Evolutionary conservation across 371 early-diverging fungal genomes (phyloP).

Genomic region (Fennellomyces sp.): DNA sequence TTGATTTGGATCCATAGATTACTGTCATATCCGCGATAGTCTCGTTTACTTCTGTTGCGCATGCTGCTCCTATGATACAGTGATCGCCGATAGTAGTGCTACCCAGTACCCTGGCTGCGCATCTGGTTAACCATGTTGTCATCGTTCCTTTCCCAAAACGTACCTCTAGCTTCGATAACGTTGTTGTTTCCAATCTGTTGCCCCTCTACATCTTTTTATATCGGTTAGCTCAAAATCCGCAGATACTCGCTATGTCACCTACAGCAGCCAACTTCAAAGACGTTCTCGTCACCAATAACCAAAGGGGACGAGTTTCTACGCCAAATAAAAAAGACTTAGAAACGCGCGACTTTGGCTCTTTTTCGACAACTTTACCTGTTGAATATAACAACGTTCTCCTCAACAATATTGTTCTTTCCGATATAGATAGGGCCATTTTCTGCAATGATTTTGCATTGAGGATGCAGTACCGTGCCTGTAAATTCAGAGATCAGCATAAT

Average conservation of each 20-base stretch:
- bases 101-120: constrained; percentile 57
- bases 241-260: too few relatives aligned
- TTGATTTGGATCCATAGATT: constrained; percentile 65
- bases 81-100: constrained; percentile 70
- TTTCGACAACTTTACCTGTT: constrained; percentile 57
- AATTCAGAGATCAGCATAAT: background rate
- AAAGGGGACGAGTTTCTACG: constrained; percentile 50
- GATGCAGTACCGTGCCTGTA: constrained; percentile 75
- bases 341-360: background rate
- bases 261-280: constrained; percentile 80
- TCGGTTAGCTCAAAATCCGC: too few relatives aligned
- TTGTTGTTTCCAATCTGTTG: constrained; percentile 69
- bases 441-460: constrained; percentile 73
- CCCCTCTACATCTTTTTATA: constrained; percentile 81
- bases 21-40: constrained; percentile 66
- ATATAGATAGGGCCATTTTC: constrained; percentile 74
- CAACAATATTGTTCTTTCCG: constrained; percentile 75
- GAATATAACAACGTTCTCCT: constrained; percentile 74
- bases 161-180: constrained; percentile 72
- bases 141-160: background rate
- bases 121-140: background rate
- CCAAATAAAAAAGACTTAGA: background rate
- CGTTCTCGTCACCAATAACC: constrained; percentile 77
- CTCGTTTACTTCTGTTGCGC: constrained; percentile 68
- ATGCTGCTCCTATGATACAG: constrained; percentile 76